Evolutionary conservation across 768 basidiomycete genomes (phyloP), one percentile per base, ranked within the genome.

Genomic region (Kwoniella mangroviensis): DNA sequence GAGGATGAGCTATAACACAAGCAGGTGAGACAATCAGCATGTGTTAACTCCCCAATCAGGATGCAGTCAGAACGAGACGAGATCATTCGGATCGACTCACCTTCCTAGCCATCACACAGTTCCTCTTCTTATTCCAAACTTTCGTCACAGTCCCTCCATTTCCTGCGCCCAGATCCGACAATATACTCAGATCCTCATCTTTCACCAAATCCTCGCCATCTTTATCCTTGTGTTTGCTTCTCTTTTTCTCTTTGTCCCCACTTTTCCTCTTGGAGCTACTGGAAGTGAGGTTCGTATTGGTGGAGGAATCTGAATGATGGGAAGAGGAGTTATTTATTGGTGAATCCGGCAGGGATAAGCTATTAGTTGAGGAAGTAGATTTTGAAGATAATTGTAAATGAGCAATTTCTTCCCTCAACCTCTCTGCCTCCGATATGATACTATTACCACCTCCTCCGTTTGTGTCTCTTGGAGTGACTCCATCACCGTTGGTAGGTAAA

Each of bases 111-210:
- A 99, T 98, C 76, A 94, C 88, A 17, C 90, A 93, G 49, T 90
- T 90, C 41, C 94, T 93, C 13, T 94, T 94, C 15, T 88, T 86
- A 81, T 99, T 97, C 83, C 95, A 90, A 19, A 97, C 95, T 84
- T 92, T 92, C 84, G 94, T 94, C 58, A 99, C 97, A 65, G 95
- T 97, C 64, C 97, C 97, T 1, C 97, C 95, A 79, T 98, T 98
- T 3, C 97, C 97, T 74, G 92, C 90, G 3, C 97, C 97, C 3
- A 99, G 87, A 83, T 99, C 97, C 64, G 89, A 88, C 56, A 98
- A 81, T 73, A 95, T 92, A 84, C 91, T 91, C 80, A 99, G 85
- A 82, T 98, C 97, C 81, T 96, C 94, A 75, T 91, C 89, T 76
- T 78, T 79, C 43, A 98, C 84, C 78, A 96, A 92, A 75, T 86